Base-by-base conservation (phyloP, 768 basidiomycete species). In the Mycena latifolia region DNA sequence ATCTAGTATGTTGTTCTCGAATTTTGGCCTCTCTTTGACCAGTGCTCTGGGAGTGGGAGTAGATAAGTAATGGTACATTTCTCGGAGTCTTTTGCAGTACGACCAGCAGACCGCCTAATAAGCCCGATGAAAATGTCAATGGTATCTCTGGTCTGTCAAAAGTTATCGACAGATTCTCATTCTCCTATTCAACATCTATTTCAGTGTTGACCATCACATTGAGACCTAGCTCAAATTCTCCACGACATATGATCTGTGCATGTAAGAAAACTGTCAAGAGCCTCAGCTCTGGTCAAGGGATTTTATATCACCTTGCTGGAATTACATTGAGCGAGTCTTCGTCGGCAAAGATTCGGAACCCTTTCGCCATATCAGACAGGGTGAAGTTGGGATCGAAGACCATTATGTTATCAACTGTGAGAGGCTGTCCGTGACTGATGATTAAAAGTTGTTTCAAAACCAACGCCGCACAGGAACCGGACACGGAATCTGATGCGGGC, bases 261-360 rank as follows among this genome's bases (percentile, higher is more conserved):
- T 50, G 33, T 27, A 60, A 20, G 9, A 39, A 51, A 14, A 28
- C n/a, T 17, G 57, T 47, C 35, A 18, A 24, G 2, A 20, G 6
- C 9, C n/a, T 10, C 27, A 33, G 1, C 28, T 22, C 31, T 43
- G 31, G 18, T 10, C 35, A 15, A 17, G 59, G 50, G 17, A 45
- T 7, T 51, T 17, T 53, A 5, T 14, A 29, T 31, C 59, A 41
- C 20, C 41, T 41, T 24, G 37, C 59, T 5, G 37, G 59, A 2
- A 61, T 24, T n/a, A 53, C 39, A 25, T 41, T 61, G 3, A 61
- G 28, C 24, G 37, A 31, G 9, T 61, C 41, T 5, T 61, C 39
- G 0, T 2, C 8, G 2, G 39, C 51, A 33, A 53, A 61, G 25
- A 61, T 53, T 0, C 51, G 59, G 39, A 61, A 61, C 0, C 50